A percentile compares a stretch with the other conserved stretches of the same genome.
phyloP scores from a whole-genome alignment of 305 asterid species.

The Fraxinus paxiana region DNA sequence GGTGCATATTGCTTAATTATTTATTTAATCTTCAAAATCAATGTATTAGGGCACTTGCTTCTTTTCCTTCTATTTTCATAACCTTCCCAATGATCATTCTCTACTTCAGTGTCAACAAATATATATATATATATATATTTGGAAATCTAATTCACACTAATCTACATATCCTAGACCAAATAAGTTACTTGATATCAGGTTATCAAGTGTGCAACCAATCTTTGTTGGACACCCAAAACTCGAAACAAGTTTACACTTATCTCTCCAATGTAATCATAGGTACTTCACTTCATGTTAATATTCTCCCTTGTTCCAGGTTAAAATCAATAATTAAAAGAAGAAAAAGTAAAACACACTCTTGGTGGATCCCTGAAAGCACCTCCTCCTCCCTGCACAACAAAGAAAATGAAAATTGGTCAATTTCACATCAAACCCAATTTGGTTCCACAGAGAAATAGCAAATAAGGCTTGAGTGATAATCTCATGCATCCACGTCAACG shows the following conservation, averaged over 20 bases:
- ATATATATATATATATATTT: no score
- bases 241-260: neutral
- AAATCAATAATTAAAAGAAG: neutral
- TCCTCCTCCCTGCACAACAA: constrained; percentile 56
- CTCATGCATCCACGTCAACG: neutral
- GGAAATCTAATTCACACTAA: neutral
- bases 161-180: neutral
- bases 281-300: neutral
- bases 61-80: neutral
- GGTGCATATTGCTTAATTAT: neutral
- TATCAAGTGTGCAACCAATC: neutral
- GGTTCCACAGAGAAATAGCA: neutral
- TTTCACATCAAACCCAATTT: constrained; percentile 1
- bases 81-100: neutral
- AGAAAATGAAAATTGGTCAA: constrained; percentile 16
- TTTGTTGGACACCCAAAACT: neutral
- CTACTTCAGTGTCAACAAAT: neutral
- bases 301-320: neutral
- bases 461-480: neutral
- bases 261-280: neutral
- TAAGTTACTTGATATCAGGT: neutral
- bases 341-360: constrained; percentile 40
- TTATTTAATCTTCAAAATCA: neutral
- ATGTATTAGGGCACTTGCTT: neutral
- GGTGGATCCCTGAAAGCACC: constrained; percentile 41